Base-by-base conservation (phyloP, 2,329 filamentous ascomycete species). In the Diaporthe sp. region DNA sequence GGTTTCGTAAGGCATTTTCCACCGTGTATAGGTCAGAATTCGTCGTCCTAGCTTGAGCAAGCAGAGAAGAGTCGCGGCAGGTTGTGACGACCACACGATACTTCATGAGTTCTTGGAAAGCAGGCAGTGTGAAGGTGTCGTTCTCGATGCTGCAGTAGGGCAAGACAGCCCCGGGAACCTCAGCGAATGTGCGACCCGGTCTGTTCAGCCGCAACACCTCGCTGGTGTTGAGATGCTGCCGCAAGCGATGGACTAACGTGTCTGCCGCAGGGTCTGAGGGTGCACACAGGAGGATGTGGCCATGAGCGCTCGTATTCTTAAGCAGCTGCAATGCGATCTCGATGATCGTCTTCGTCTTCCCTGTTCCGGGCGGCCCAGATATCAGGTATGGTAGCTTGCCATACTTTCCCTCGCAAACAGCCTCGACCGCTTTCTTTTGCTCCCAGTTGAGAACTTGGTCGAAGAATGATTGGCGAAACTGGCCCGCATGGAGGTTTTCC, bases 311-410 rank as follows among this genome's bases (percentile, higher is more conserved):
- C 13, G 76, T 73, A 47, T 78, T 77, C 38, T 71, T 75, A 19
- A 77, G 54, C 13, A 79, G 68, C 72, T 79, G 79, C 22, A 80
- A 67, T 9, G 76, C 76, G 4, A 70, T 76, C 66, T 80, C 79
- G 58, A 79, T 78, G 47, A 80, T 71, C 5, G 79, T 80, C 74
- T 78, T 79, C 10, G 79, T 79, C 68, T 79, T 80, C 13, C 79
- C 79, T 0, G 77, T 79, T 13, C 79, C 79, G 1, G 79, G 79
- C 7, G 79, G 79, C 13, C 79, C 78, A 2, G 77, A 79, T n/a
- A 80, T 78, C n/a, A 79, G 71, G 45, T 78, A 80, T 3, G 78
- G 78, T n/a, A 80, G 61, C 8, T 73, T 77, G 58, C 78, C 77
- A 61, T 80, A 76, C 28, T 76, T 76, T 57, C 77, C 76, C 19